Conservation (phyloP, 192 early-diverging fungal genomes). For the Entophlyctis luteolus region DNA sequence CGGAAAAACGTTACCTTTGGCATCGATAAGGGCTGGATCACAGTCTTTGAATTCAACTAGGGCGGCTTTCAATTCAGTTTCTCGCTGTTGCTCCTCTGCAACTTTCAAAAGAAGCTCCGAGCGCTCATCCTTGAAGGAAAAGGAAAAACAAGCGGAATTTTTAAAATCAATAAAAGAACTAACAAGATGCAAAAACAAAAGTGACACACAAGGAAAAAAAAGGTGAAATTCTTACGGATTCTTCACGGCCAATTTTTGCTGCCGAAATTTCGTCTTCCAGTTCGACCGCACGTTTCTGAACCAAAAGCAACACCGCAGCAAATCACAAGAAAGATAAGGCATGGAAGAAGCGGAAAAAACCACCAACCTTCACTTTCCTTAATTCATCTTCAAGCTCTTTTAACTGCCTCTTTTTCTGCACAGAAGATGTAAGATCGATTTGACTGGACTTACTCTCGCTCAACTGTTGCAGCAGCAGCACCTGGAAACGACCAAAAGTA, state of each 20-base stretch:
- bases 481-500: conserved; percentile 91
- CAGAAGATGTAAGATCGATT: no score
- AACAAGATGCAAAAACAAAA: no score
- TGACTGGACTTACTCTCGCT: no score
- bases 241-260: conserved; percentile 59
- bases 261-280: conserved; percentile 43
- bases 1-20: conserved; percentile 48
- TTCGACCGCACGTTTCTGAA: conserved; percentile 34
- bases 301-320: no score
- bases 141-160: not conserved
- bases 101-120: conserved; percentile 47
- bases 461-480: conserved; percentile 51
- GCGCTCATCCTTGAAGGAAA: conserved; percentile 53
- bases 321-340: not conserved
- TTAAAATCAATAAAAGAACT: not conserved
- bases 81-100: conserved; percentile 43
- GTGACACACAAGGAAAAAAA: not conserved
- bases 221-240: conserved; percentile 43
- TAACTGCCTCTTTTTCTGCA: conserved; percentile 50
- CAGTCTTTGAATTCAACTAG: conserved; percentile 67
- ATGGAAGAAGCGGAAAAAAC: conserved; percentile 4
- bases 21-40: conserved; percentile 69
- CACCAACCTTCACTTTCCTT: conserved; percentile 25
- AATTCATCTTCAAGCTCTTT: conserved; percentile 49
- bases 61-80: conserved; percentile 47